A percentile compares a stretch with the other conserved stretches of the same genome.
These are phyloP conservation scores for Yamadazyma triangularis DNA, from an alignment of 1,139 yeast genomes.

Conservation along the genomic window DNA sequence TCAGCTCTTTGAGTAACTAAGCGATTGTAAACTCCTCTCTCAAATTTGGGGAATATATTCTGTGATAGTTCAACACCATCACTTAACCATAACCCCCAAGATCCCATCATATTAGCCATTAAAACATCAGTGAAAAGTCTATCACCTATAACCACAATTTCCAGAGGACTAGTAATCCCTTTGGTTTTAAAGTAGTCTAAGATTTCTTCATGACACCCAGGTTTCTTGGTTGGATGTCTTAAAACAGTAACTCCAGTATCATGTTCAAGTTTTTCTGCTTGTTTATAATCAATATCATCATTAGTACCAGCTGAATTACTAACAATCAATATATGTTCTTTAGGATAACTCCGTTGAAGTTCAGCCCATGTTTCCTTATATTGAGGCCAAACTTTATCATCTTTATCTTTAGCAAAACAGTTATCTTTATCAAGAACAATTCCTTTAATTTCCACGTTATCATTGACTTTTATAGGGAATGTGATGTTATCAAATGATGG, in stretches of 20 bases:
- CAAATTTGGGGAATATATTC: constrained; percentile 48
- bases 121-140: constrained; percentile 84
- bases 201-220: constrained; percentile 79
- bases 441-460: constrained; percentile 51
- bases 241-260: constrained; percentile 75
- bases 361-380: constrained; percentile 49
- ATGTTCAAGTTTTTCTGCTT: constrained; percentile 61
- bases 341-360: constrained; percentile 56
- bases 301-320: constrained; percentile 92
- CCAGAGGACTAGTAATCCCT: constrained; percentile 48
- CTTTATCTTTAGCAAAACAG: constrained; percentile 85
- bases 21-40: constrained; percentile 38
- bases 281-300: constrained; percentile 58
- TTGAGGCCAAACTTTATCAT: constrained; percentile 74
- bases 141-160: constrained; percentile 87
- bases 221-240: constrained; percentile 78
- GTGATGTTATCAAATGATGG: constrained; percentile 60
- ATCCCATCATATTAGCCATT: constrained; percentile 93
- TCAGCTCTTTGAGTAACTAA: constrained; percentile 20
- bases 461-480: constrained; percentile 37
- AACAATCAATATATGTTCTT: constrained; percentile 67
- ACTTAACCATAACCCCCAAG: constrained; percentile 78
- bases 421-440: constrained; percentile 92
- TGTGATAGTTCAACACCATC: constrained; percentile 66
- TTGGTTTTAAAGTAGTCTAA: constrained; percentile 49